Evolutionary conservation across 495 filamentous ascomycete genomes (phyloP), one percentile per base, ranked within the genome.

Genomic region (Pseudevernia furfuracea): DNA sequence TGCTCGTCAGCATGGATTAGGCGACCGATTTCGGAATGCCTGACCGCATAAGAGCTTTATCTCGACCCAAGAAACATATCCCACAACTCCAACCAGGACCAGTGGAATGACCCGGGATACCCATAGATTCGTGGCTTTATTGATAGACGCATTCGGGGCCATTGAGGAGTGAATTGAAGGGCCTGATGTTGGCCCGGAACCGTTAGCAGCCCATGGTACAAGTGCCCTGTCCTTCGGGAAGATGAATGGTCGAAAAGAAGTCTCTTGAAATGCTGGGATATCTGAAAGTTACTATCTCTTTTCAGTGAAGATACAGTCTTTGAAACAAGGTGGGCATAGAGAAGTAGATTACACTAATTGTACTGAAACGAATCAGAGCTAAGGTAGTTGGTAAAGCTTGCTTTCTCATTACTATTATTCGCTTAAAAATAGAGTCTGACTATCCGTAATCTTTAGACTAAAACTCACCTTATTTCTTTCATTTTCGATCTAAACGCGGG

Each of bases 61-160:
- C 59, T 87, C 62, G 41, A 82, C 84, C 73, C 84, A 90, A 30
- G 78, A 82, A 19, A 81, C 83, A 73, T 88, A 90, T 11, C 79
- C 79, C 62, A 86, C 76, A 38, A 82, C 74, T 37, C 81, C 82
- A 23, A 83, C 68, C 25, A 89, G 74, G 38, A 89, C 68, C 37
- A 81, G 63, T 53, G 87, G 87, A 53, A 89, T 83, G 53, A 82
- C 65, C 57, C 80, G 74, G 34, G 85, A 83, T 44, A 79, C 76
- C 68, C 75, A 81, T 52, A 80, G 64, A 71, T 84, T 86, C 52
- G 74, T 74, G 62, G 78, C 75, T 69, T 76, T 79, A 46, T 78
- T 74, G 64, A 79, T 63, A 39, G 62, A 39, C 4, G 57, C 59
- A 58, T 61, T 52, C 10, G 59, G 49, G 48, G 49, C 52, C 63